Conservation (phyloP, 2,329 filamentous ascomycete species). For the Pestalotiopsis sp. region DNA sequence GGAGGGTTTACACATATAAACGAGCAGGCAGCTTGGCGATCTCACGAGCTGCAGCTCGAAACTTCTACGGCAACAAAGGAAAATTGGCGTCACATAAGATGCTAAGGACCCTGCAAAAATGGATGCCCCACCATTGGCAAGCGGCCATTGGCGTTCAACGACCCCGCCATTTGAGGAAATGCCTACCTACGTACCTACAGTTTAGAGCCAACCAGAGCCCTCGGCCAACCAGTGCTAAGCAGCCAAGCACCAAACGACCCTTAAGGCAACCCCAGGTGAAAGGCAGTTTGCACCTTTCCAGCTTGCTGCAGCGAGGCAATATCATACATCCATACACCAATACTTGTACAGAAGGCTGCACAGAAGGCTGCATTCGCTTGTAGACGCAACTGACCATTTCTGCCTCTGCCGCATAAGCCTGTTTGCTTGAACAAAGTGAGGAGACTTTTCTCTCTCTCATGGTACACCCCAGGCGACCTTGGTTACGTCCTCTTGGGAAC, state of each 20-base stretch:
- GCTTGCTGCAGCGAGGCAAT: neutral
- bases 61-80: conserved; percentile 12
- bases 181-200: no score
- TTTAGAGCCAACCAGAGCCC: no score
- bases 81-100: neutral
- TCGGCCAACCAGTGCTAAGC: no score
- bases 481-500: neutral
- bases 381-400: neutral
- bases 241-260: no score
- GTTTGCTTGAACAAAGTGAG: neutral
- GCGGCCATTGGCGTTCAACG: no score
- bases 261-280: no score
- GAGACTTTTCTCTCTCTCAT: neutral
- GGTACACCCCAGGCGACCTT: neutral
- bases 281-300: neutral
- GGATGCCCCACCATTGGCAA: no score
- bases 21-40: neutral
- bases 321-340: neutral
- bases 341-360: neutral
- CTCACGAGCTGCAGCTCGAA: conserved; percentile 15
- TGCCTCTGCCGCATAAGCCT: neutral
- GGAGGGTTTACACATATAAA: neutral
- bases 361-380: neutral
- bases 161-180: no score
- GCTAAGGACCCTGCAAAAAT: no score